A percentile compares a stretch with the other conserved stretches of the same genome.
These are phyloP conservation scores for Pleurotus pulmonarius DNA, from an alignment of 768 basidiomycete genomes.

Conservation along the genomic window DNA sequence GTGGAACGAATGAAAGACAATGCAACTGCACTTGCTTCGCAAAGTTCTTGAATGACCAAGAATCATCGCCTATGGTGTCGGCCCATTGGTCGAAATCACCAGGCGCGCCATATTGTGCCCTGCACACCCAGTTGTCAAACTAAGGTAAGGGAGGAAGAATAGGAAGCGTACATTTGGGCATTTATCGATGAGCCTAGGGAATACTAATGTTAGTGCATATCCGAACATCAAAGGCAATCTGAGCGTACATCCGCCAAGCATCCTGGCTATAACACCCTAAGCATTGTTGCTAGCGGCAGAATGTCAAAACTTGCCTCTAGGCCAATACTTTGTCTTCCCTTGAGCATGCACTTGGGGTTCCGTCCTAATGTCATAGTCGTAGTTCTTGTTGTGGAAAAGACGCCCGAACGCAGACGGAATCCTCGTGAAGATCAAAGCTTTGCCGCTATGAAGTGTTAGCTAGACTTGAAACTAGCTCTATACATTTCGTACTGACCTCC, in stretches of 20 bases:
- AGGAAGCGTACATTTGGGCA: constrained; percentile 38
- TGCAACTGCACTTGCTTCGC: constrained; percentile 30
- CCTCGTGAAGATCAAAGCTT: constrained; percentile 32
- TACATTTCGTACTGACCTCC: constrained; percentile 37
- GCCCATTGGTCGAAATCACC: constrained; percentile 71
- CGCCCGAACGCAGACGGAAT: constrained; percentile 39
- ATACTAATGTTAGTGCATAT: neutral
- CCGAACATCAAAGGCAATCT: neutral
- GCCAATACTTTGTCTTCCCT: constrained; percentile 53
- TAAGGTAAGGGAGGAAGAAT: too few species aligned
- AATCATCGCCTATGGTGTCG: constrained; percentile 43
- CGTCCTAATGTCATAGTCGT: constrained; percentile 54
- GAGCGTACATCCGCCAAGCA: constrained; percentile 70
- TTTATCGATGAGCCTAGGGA: constrained; percentile 50
- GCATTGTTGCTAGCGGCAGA: neutral
- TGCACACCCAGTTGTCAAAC: constrained; percentile 9
- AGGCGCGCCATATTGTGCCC: constrained; percentile 64
- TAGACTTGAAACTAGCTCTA: neutral
- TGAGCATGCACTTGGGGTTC: constrained; percentile 50
- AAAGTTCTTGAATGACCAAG: constrained; percentile 60
- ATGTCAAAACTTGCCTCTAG: constrained; percentile 46
- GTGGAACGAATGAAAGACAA: neutral
- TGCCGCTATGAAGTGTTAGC: constrained; percentile 32
- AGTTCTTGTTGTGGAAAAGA: constrained; percentile 37
- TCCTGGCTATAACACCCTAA: constrained; percentile 37